These are phyloP conservation scores for Nicotiana tabacum DNA, from an alignment of 257 asterid genomes.

Conservation along the genomic window DNA sequence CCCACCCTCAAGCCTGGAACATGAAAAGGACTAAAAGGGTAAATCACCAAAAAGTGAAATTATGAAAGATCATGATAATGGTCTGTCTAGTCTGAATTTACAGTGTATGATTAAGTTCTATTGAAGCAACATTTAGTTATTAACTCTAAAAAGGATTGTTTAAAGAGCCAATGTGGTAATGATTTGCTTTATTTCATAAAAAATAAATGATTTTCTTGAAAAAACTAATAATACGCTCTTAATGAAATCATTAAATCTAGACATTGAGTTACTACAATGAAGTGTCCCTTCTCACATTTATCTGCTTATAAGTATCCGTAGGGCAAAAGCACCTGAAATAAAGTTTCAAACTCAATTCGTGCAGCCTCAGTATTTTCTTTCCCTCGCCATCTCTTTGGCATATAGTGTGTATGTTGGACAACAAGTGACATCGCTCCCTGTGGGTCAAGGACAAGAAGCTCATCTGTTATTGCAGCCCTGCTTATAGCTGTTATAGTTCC, in stretches of 20 bases:
- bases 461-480: constrained; percentile 76
- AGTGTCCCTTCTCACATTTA: neutral
- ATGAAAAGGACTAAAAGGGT: neutral
- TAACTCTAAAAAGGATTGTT: neutral
- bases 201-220: neutral
- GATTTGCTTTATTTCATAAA: neutral
- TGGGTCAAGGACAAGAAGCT: constrained; percentile 81
- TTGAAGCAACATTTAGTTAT: neutral
- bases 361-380: constrained; percentile 77
- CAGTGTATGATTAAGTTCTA: neutral
- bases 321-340: constrained; percentile 71
- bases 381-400: constrained; percentile 98
- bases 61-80: neutral
- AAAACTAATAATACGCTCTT: neutral
- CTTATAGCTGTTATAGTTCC: constrained; percentile 96
- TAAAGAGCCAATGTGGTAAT: neutral
- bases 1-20: neutral
- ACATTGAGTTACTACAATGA: neutral
- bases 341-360: constrained; percentile 73
- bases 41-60: neutral
- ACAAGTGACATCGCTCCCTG: constrained; percentile 79
- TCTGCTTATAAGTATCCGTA: neutral
- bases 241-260: constrained; percentile 6
- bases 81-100: neutral
- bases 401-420: constrained; percentile 83